Evolutionary conservation across 83 land plant genomes (phyloP).

Genomic region (Thuja plicata): DNA sequence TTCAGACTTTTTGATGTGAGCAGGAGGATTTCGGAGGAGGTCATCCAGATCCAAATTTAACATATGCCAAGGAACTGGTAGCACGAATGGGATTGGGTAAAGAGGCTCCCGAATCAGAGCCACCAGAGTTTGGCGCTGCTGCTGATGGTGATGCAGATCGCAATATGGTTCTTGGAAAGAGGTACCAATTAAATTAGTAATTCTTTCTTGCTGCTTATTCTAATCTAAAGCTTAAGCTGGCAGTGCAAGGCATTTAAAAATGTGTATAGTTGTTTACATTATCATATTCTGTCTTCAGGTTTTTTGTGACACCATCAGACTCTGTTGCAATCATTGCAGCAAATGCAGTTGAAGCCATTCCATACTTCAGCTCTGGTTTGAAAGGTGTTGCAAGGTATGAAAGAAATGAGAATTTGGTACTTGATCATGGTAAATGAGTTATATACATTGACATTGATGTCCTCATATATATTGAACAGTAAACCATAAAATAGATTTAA

Average conservation of each 20-base stretch:
- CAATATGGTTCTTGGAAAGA: constrained; percentile 97
- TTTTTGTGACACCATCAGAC: constrained; percentile 99
- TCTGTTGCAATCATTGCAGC: constrained; percentile 99
- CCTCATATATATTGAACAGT: background rate
- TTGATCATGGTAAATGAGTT: background rate
- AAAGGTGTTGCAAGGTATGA: constrained; percentile 94
- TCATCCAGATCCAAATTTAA: constrained; percentile 97
- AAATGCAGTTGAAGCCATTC: constrained; percentile 91
- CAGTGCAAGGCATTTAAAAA: background rate
- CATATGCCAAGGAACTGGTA: constrained; percentile 97
- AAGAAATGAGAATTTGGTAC: background rate
- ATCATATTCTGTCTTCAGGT: constrained; percentile 40
- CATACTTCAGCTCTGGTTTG: constrained; percentile 89
- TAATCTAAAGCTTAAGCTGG: background rate
- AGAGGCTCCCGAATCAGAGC: constrained; percentile 51
- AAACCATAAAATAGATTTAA: background rate
- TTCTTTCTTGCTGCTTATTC: background rate
- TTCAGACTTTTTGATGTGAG: constrained; percentile 2
- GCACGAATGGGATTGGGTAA: constrained; percentile 92
- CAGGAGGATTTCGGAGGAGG: constrained; percentile 99
- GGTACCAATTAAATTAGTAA: constrained; percentile 33
- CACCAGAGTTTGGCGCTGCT: constrained; percentile 99
- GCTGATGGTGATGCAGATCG: constrained; percentile 99
- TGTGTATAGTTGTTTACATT: background rate
- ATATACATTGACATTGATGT: background rate